These are phyloP conservation scores for Wallacemonas rigidus DNA, from an alignment of 208 protist species.

Conservation along the genomic window DNA sequence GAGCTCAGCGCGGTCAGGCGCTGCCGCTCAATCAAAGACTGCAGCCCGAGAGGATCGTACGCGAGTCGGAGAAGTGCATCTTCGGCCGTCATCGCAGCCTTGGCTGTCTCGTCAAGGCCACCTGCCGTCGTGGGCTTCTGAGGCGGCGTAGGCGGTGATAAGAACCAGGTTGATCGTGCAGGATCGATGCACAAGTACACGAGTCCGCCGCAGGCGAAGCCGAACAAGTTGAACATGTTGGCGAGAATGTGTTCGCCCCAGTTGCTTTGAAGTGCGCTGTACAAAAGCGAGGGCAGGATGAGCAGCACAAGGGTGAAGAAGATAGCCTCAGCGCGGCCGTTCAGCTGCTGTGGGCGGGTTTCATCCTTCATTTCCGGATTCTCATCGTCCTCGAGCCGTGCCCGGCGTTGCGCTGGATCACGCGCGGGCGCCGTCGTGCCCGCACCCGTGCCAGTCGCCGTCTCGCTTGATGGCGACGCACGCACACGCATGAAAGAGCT, in stretches of 20 bases:
- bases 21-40: constrained; percentile 38
- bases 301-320: constrained; percentile 70
- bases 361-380: constrained; percentile 13
- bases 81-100: constrained; percentile 9
- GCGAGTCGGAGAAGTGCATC: constrained; percentile 38
- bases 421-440: not conserved
- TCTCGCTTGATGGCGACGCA: not conserved
- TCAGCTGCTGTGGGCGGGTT: constrained; percentile 42
- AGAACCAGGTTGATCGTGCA: constrained; percentile 75
- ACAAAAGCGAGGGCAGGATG: constrained; percentile 57
- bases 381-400: constrained; percentile 7
- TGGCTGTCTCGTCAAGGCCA: not conserved
- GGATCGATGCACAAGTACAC: constrained; percentile 69
- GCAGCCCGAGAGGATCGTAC: constrained; percentile 71
- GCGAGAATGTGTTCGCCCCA: constrained; percentile 52
- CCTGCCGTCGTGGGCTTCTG: not conserved
- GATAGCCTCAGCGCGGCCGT: constrained; percentile 65
- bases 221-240: constrained; percentile 67
- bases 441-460: not conserved
- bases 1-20: constrained; percentile 38
- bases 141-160: constrained; percentile 28
- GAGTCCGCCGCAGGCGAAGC: constrained; percentile 51
- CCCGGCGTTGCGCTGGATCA: constrained; percentile 5
- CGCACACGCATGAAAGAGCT: constrained; percentile 72
- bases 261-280: constrained; percentile 75